Evolutionary conservation across 1,284 basidiomycete species (phyloP), one percentile per base, ranked within the genome.

Genomic region (Phlebopus sp.): DNA sequence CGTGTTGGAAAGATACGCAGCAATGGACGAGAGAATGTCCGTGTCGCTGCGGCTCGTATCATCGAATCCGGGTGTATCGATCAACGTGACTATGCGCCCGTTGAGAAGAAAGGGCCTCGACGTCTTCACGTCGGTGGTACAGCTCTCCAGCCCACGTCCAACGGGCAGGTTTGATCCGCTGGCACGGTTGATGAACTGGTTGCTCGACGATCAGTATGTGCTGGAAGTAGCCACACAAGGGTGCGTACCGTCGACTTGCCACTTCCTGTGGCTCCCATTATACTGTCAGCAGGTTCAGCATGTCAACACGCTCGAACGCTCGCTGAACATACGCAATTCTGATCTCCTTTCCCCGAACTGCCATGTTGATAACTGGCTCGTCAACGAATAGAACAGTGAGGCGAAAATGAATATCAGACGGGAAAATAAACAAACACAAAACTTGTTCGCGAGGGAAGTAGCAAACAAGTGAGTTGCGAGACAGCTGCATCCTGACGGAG

Each of bases 241-340:
- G 30, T 11, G 10, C 73, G 27, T 48, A 74, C 74, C 2, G 70
- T 66, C 18, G 74, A 69, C 60, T 74, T 74, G 39, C 72, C 72
- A 50, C 67, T 73, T 51, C 72, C 72, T 8, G 74, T 73, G 30
- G 71, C 59, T 1, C 73, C 74, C 73, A 75, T 74, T 17, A 74
- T 60, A 3, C 73, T 75, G 59, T 53, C n/a, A 13, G 35, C 5
- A 5, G 14, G n/a, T 9, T 55, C 31, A 58, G 45, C 37, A n/a
- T 10, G 44, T 7, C 23, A 37, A 21, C 31, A 35, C 15, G 1
- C 1, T 0, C 34, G 37, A 37, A 1, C 19, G 21, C 13, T 3
- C 10, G 35, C 5, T 15, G 35, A 35, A 41, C 37, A 51, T 63
- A 65, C 63, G 63, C 63, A 52, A 68, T 65, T 51, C 60, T 52